phyloP scores from a whole-genome alignment of 2,329 filamentous ascomycete species.

The Aspergillus spinulosporus region DNA sequence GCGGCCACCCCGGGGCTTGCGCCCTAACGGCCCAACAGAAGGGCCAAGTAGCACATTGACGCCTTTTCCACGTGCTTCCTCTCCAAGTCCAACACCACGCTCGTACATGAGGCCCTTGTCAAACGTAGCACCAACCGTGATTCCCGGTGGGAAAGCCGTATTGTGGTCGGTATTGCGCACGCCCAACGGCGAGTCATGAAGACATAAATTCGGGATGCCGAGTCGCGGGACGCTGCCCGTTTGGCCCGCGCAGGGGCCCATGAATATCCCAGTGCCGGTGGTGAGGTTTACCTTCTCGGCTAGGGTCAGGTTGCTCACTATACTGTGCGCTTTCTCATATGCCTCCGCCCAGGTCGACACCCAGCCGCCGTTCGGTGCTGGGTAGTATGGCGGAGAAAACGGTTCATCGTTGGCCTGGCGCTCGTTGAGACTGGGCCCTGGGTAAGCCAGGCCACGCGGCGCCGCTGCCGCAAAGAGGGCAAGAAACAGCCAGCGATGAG shows the following conservation, averaged over 20 bases:
- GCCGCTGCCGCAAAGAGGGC: conserved; percentile 5
- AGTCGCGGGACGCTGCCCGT: conserved; percentile 70
- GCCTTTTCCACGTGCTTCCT: conserved; percentile 73
- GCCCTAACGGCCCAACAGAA: conserved; percentile 68
- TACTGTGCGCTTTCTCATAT: conserved; percentile 66
- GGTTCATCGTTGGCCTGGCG: conserved; percentile 27
- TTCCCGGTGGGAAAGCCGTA: conserved; percentile 77
- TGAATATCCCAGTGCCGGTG: conserved; percentile 67
- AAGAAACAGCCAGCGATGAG: conserved; percentile 5
- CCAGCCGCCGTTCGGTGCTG: conserved; percentile 72
- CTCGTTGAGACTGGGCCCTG: conserved; percentile 15
- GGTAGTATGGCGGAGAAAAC: conserved; percentile 64
- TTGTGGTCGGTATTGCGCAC: conserved; percentile 72
- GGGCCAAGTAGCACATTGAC: conserved; percentile 71
- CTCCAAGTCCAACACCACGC: conserved; percentile 66
- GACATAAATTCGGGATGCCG: conserved; percentile 69
- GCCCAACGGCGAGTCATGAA: conserved; percentile 71
- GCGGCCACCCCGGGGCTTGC: conserved; percentile 70
- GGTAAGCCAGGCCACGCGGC: conserved; percentile 12
- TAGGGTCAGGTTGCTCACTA: conserved; percentile 75
- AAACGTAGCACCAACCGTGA: conserved; percentile 73
- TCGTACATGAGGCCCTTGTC: conserved; percentile 71
- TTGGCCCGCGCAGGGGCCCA: conserved; percentile 75
- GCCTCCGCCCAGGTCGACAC: conserved; percentile 65
- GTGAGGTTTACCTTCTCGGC: conserved; percentile 80